Base-by-base conservation (phyloP, 345 rosid genomes). In the Excoecaria cochinchinensis region DNA sequence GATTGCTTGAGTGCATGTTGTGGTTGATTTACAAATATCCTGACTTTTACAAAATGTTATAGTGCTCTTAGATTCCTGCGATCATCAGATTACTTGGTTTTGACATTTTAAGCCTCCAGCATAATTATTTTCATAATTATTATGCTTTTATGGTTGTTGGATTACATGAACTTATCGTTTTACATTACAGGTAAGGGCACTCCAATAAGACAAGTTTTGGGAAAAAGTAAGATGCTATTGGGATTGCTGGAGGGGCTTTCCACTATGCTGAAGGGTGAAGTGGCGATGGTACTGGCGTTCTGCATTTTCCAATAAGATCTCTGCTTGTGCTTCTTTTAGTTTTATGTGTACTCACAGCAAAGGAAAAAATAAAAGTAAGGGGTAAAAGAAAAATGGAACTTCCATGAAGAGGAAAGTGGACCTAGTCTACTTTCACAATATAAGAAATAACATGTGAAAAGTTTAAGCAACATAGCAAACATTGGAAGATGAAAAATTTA, bases 211-310 rank as follows among this genome's bases (percentile, higher is more conserved):
- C 84, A 87, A 73, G 90, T 95, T 42, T 71, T 93, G 82, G 98
- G 98, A 47, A 95, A 93, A 89, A 91, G 97, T 84, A 93, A 95
- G 87, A 80, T 95, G 86, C 64, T 95, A 14, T 73, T 90, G 76
- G 99, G 99, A 78, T 82, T 95, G 83, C 82, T 95, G 7, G 95
- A 95, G 85, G 97, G 99, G 71, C 87, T 95, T 75, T 88, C 98
- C 22, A 88, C 99, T 10, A 95, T 92, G 99, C 82, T 86, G 76
- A 92, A 87, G 96, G 93, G 91, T 66, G 99, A 95, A 91, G 90
- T 93, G 69, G 94, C 99, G 10, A 89, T 91, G 98, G 98, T 93
- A 93, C 71, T 76, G 40, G 64, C 60, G 51, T 60, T 11, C 67
- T 4, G 31, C 53, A 65, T 14, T 57, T 74, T 60, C 62, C 24